Percentiles rank a stretch among this genome's conserved stretches.
phyloP scores from a whole-genome alignment of 2,329 filamentous ascomycete species.

The Chaetomium olivaceum region DNA sequence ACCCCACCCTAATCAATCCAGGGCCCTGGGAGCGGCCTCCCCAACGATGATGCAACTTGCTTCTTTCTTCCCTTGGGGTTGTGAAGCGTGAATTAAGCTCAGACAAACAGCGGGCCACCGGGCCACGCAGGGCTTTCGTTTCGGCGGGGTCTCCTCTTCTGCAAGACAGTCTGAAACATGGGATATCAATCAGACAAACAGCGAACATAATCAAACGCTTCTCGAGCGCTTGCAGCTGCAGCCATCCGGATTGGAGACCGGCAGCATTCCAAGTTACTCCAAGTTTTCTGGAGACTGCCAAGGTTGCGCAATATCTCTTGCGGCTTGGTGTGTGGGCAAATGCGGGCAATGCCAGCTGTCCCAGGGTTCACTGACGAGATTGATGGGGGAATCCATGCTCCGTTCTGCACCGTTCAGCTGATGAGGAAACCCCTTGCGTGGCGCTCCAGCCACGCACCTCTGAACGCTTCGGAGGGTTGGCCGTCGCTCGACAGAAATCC shows the following conservation, averaged over 20 bases:
- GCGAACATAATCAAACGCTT: neutral
- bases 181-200: neutral
- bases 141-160: neutral
- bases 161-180: neutral
- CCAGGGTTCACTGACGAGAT: slow-evolving; percentile 11
- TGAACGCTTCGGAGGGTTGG: neutral
- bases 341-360: slow-evolving; percentile 15
- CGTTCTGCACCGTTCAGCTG: slow-evolving; percentile 24
- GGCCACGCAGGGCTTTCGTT: neutral
- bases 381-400: slow-evolving; percentile 11
- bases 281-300: neutral
- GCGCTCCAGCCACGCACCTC: slow-evolving; percentile 10
- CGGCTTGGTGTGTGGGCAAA: neutral
- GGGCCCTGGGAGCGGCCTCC: slow-evolving; percentile 9
- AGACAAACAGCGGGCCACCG: neutral
- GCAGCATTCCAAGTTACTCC: neutral
- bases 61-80: neutral
- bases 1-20: slow-evolving; percentile 1
- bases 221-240: neutral
- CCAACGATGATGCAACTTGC: slow-evolving; percentile 8
- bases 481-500: neutral
- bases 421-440: slow-evolving; percentile 6
- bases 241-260: neutral
- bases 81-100: neutral
- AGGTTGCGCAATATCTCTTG: slow-evolving; percentile 12